These are phyloP conservation scores for Cryptomeria japonica DNA, from an alignment of 75 land plant species.

Conservation along the genomic window DNA sequence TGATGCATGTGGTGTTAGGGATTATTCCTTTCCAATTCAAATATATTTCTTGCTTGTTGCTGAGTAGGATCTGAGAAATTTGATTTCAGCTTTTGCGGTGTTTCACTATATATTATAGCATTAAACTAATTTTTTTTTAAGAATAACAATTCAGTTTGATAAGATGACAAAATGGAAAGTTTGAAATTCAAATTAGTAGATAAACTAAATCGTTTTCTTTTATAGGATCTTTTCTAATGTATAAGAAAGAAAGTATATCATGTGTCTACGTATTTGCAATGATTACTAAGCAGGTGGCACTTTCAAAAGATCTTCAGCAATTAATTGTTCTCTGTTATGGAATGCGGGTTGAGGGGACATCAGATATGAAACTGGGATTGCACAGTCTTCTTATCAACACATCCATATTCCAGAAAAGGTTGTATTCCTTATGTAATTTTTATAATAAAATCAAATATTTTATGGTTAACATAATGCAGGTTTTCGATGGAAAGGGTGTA, in stretches of 20 bases:
- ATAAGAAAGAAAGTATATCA: neutral
- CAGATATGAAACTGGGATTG: slow-evolving; percentile 39
- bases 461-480: neutral
- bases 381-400: slow-evolving; percentile 69
- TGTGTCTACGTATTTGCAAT: neutral
- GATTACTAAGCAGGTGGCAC: slow-evolving; percentile 53
- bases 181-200: too few relatives aligned
- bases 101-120: neutral
- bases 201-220: too few relatives aligned
- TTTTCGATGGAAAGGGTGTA: neutral
- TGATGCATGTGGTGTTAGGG: neutral
- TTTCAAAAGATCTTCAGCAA: slow-evolving; percentile 77
- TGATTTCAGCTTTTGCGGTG: neutral
- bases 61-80: neutral
- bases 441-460: neutral
- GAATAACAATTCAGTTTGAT: neutral
- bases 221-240: neutral
- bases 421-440: neutral
- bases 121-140: neutral
- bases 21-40: neutral
- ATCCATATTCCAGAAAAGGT: slow-evolving; percentile 80
- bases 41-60: neutral
- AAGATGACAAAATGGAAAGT: neutral
- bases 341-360: slow-evolving; percentile 21
- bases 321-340: slow-evolving; percentile 68